phyloP scores from a whole-genome alignment of 306 rosid genomes.

The Adenanthera pavonina region DNA sequence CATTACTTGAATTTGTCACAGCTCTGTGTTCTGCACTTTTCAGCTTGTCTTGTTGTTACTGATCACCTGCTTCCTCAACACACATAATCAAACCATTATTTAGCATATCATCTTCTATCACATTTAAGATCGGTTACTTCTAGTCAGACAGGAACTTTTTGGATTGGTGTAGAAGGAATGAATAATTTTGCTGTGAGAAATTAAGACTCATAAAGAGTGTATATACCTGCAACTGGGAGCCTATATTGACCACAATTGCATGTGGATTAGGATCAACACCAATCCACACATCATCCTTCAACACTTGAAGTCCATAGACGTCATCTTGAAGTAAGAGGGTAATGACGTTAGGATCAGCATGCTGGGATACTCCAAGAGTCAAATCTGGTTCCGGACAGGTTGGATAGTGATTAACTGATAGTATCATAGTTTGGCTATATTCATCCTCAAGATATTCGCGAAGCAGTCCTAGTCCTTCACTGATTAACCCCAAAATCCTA shows the following conservation, averaged over 20 bases:
- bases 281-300: slow-evolving; percentile 42
- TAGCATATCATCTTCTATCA: not conserved
- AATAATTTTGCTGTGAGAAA: not conserved
- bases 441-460: slow-evolving; percentile 37
- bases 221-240: slow-evolving; percentile 36
- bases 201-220: not conserved
- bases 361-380: slow-evolving; percentile 37
- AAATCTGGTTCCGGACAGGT: slow-evolving; percentile 48
- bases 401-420: slow-evolving; percentile 35
- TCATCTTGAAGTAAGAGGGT: slow-evolving; percentile 44
- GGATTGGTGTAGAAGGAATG: not conserved
- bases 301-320: slow-evolving; percentile 43
- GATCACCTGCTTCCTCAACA: not conserved
- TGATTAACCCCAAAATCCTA: slow-evolving; percentile 16
- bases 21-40: not conserved
- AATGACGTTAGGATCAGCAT: slow-evolving; percentile 40
- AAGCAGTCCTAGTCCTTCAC: slow-evolving; percentile 14
- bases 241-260: slow-evolving; percentile 45
- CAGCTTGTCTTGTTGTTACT: not conserved
- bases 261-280: slow-evolving; percentile 38
- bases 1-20: not conserved
- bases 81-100: not conserved
- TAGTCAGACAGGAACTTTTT: no score
- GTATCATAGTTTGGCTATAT: not conserved
- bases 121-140: no score